Conservation (phyloP, 371 early-diverging fungal genomes). For the Mucor velutinosus region DNA sequence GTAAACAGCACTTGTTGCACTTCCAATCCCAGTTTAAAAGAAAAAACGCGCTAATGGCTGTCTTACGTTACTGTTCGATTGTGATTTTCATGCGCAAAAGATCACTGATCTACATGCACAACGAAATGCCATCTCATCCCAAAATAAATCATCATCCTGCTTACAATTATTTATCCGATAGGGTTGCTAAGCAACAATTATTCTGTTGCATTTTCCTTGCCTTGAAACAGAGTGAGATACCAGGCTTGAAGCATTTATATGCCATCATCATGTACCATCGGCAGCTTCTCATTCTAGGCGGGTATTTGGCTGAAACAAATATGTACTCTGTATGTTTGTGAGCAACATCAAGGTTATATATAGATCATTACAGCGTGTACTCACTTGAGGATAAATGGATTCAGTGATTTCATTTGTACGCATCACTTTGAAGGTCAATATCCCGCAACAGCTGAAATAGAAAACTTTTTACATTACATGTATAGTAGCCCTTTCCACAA, state of each 20-base stretch:
- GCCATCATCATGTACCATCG: too few species aligned
- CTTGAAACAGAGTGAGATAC: too few species aligned
- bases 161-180: neutral
- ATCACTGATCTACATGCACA: neutral
- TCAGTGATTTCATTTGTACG: neutral
- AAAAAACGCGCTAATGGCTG: neutral
- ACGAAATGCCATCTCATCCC: neutral
- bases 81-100: neutral
- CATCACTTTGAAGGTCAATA: too few species aligned
- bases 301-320: neutral
- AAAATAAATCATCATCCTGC: neutral
- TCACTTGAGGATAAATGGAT: neutral
- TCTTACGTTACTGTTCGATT: neutral
- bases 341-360: neutral
- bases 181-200: neutral
- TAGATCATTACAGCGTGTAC: neutral
- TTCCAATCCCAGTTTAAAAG: neutral
- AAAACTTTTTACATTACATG: too few species aligned
- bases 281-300: neutral
- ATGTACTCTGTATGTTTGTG: neutral
- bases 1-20: neutral
- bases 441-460: too few species aligned
- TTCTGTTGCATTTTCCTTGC: neutral
- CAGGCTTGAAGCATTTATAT: too few species aligned
- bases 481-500: neutral